Evolutionary conservation across 2,329 filamentous ascomycete genomes (phyloP), one percentile per base, ranked within the genome.

Genomic region (Fusarium circinatum): DNA sequence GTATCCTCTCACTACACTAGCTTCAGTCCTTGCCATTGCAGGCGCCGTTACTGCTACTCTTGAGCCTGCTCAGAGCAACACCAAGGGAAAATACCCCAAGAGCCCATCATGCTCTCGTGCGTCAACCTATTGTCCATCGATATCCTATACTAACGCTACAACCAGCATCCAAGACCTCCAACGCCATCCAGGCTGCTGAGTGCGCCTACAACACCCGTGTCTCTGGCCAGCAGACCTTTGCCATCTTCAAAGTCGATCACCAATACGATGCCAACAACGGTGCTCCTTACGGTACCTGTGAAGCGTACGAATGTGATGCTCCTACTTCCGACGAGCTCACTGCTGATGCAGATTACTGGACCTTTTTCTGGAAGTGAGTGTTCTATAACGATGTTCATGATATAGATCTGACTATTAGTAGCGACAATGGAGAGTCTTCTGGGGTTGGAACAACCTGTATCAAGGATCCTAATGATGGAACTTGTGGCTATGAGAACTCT

Each of bases 141-240:
- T 6, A 24, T 9, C 2, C 6, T 9, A 10, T 4, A 32, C 45
- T 67, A 10, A 62, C 24, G 10, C 2, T 32, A 1, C 5, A 6
- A 10, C 30, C 28, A 77, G 76, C 75, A 30, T 60, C 76, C 41
- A 78, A 78, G 51, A 65, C 58, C 49, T 77, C 76, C 17, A 71
- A 68, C 7, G 76, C 74, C 11, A 78, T 78, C 26, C 76, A 78
- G 62, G 76, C 76, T 3, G 76, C 76, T 54, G 76, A 78, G 45
- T 78, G 76, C 20, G 72, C 76, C 11, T 72, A 77, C 61, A 78
- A 78, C 66, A 78, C 76, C 13, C 76, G 76, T 8, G 76, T 78
- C 30, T 72, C 72, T 3, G 76, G 74, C 48, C 63, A 68, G 18
- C 76, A 78, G 66, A 78, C 76, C 22, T 78, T 78, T 56, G 76